These are phyloP conservation scores for Cladosporium sphaerospermum DNA, from an alignment of 2,329 filamentous ascomycete species.

Conservation along the genomic window DNA sequence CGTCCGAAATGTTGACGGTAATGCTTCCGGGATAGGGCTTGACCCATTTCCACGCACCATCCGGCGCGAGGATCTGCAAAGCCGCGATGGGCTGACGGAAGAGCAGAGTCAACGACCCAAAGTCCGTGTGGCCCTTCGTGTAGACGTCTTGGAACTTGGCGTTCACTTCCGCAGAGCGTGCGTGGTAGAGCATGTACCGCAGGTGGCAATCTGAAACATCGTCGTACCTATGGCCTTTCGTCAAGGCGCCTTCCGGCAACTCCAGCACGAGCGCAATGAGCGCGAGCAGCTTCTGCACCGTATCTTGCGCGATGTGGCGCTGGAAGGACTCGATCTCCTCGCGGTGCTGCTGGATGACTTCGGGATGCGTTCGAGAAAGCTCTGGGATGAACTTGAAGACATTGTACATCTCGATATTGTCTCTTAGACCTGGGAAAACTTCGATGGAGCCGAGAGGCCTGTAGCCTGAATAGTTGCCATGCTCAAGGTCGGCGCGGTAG, in stretches of 20 bases:
- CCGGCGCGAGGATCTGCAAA: slow-evolving; percentile 31
- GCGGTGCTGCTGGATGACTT: slow-evolving; percentile 44
- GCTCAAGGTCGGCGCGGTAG: slow-evolving; percentile 36
- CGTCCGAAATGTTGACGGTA: slow-evolving; percentile 38
- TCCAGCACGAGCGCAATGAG: slow-evolving; percentile 58
- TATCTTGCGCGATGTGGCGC: slow-evolving; percentile 46
- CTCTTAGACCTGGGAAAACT: slow-evolving; percentile 21
- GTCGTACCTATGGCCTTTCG: slow-evolving; percentile 54
- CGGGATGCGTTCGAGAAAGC: slow-evolving; percentile 39
- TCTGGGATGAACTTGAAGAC: slow-evolving; percentile 49
- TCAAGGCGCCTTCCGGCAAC: slow-evolving; percentile 53
- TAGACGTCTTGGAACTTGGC: slow-evolving; percentile 23
- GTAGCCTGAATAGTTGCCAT: slow-evolving; percentile 28
- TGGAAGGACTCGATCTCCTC: slow-evolving; percentile 53
- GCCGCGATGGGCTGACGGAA: slow-evolving; percentile 39
- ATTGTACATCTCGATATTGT: slow-evolving; percentile 57
- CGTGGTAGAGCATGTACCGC: slow-evolving; percentile 27
- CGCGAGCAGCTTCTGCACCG: slow-evolving; percentile 52
- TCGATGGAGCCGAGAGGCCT: slow-evolving; percentile 9
- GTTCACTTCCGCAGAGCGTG: slow-evolving; percentile 25
- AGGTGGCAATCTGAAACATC: slow-evolving; percentile 23
- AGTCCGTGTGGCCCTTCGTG: slow-evolving; percentile 36
- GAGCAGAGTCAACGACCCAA: slow-evolving; percentile 38
- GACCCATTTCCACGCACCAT: slow-evolving; percentile 39
- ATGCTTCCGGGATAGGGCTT: slow-evolving; percentile 35